A percentile compares a stretch with the other conserved stretches of the same genome.
Evolutionary conservation across 164 flowering plant genomes (phyloP).

Genomic region (Protea cynaroides): DNA sequence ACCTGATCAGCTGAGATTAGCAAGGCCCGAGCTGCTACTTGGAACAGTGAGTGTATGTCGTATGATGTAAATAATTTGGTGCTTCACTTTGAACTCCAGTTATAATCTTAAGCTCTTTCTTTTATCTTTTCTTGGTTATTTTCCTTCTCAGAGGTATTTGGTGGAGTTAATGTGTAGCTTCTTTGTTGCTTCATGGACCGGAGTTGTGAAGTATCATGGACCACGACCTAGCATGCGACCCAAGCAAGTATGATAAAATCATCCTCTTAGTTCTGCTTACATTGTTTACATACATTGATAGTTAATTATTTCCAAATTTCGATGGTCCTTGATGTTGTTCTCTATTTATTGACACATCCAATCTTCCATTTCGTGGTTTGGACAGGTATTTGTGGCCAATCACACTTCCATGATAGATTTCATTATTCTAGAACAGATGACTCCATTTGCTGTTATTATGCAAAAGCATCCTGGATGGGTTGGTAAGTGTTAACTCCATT

Average conservation of each 20-base stretch:
- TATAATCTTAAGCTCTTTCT: background rate
- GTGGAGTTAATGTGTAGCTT: conserved; percentile 90
- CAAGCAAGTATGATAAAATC: conserved; percentile 48
- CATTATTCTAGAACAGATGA: conserved; percentile 93
- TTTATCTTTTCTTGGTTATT: conserved; percentile 6
- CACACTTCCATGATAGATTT: conserved; percentile 99
- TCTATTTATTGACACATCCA: background rate
- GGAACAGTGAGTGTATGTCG: too few species aligned
- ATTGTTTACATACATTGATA: background rate
- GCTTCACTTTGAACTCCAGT: background rate
- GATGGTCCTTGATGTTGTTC: background rate
- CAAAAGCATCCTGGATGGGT: conserved; percentile 99
- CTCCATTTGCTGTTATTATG: conserved; percentile 98
- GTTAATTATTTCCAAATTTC: background rate
- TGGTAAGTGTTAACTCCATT: conserved; percentile 49
- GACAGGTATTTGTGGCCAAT: conserved; percentile 95
- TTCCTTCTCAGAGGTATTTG: conserved; percentile 57
- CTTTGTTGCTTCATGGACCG: conserved; percentile 99
- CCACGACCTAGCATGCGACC: conserved; percentile 93
- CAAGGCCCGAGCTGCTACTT: too few species aligned
- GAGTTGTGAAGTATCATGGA: conserved; percentile 94
- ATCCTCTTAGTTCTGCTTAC: background rate
- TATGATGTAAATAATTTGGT: background rate
- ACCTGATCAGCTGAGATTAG: too few species aligned
- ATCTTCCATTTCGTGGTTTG: conserved; percentile 14